Base-by-base conservation (phyloP, 2,329 filamentous ascomycete genomes). In the Botrytis squamosa region DNA sequence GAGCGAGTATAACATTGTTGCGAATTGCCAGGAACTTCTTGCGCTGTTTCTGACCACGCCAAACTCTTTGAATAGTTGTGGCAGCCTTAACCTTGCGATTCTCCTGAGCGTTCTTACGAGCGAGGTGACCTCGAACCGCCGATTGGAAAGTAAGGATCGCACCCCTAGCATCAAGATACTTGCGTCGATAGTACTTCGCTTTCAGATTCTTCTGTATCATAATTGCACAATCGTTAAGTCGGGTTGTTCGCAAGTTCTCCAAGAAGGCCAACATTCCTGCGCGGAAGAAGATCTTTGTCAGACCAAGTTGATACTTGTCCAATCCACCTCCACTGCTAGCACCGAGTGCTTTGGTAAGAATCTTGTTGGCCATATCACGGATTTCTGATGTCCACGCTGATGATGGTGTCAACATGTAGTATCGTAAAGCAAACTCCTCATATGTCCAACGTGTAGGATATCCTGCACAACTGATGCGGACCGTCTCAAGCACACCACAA, bases 281-380 rank as follows among this genome's bases (percentile, higher is more conserved):
- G 75, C 96, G 92, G 90, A 99, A 99, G 86, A 99, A 99, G 81
- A 99, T 98, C 86, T 99, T 99, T 70, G 95, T 98, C 77, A 98
- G 86, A 84, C 96, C 96, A 77, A 99, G 89, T 84, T 99, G 96
- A 82, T 98, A 99, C 84, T 97, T 99, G 85, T 98, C 96, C 71
- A 91, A 84, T 66, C 91, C 92, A 78, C 92, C 89, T 74, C 89
- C 90, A 62, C 88, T 93, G 78, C 90, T 90, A 75, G 92, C 90
- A 73, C 93, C 95, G 44, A 99, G 87, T 1, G 95, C 96, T 83
- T 95, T 96, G 74, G 89, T 91, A 76, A 99, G 84, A 79, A 99
- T 99, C 33, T 92, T 92, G 82, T 97, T 93, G 64, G 95, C 96
- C 93, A 99, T 97, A 74, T 95, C 87, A 70, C 94, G 90, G 78